These are phyloP conservation scores for Larix sibirica DNA, from an alignment of 83 land plant species.

Conservation along the genomic window DNA sequence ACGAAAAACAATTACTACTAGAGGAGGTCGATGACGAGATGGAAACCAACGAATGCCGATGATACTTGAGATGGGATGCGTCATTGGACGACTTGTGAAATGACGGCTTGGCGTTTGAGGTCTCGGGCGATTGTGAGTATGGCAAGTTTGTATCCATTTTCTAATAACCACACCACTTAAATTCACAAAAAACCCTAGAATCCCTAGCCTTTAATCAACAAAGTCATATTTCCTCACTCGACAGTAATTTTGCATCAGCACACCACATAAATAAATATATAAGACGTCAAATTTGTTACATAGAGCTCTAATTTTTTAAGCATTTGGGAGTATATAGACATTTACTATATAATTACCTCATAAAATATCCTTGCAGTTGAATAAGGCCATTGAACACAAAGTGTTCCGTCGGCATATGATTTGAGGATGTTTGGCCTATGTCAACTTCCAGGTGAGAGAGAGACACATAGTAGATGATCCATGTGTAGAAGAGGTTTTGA, in stretches of 20 bases:
- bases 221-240: not conserved
- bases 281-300: not conserved
- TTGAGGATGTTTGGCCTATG: not conserved
- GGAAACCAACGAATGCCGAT: constrained; percentile 41
- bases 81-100: constrained; percentile 54
- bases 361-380: not conserved
- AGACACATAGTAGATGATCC: no score
- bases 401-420: not conserved
- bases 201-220: not conserved
- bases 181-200: not conserved
- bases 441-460: not conserved
- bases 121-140: constrained; percentile 13
- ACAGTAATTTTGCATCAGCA: not conserved
- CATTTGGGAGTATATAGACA: not conserved
- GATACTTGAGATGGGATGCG: constrained; percentile 41
- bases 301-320: not conserved
- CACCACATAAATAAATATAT: not conserved
- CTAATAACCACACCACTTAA: no score
- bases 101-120: constrained; percentile 31
- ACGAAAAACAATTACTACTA: constrained; percentile 15
- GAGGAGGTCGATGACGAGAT: constrained; percentile 35
- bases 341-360: not conserved
- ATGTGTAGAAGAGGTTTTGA: no score
- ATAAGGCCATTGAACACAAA: not conserved
- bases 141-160: no score